Conservation (phyloP, 345 rosid genomes). For the Euphorbia tirucalli region DNA sequence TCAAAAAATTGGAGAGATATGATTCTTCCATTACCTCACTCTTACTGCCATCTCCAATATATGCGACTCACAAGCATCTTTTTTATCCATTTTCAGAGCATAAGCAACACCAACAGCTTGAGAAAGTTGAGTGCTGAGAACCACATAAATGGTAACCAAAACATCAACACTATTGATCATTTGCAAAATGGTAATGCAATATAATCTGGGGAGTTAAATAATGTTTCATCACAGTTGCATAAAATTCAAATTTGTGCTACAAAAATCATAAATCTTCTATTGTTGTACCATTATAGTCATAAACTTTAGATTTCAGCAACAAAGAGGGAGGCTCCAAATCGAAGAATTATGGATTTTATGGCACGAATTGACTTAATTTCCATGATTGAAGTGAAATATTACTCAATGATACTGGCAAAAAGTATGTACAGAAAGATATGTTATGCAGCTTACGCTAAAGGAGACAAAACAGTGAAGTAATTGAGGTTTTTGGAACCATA, state of each 20-base stretch:
- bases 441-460: constrained; percentile 58
- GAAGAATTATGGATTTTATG: not conserved
- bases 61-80: constrained; percentile 72
- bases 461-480: constrained; percentile 47
- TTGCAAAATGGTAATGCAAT: not conserved
- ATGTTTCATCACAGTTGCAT: too few relatives aligned
- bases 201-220: not conserved
- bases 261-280: too few relatives aligned
- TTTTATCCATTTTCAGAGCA: constrained; percentile 79
- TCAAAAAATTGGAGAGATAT: not conserved
- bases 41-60: constrained; percentile 74
- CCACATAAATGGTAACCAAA: too few relatives aligned
- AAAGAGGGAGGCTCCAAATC: too few relatives aligned
- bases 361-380: too few relatives aligned
- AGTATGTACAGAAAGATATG: constrained; percentile 10
- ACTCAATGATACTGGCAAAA: too few relatives aligned
- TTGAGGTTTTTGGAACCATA: constrained; percentile 53
- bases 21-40: constrained; percentile 52
- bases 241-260: not conserved
- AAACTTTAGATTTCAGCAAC: too few relatives aligned
- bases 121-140: constrained; percentile 80
- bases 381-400: too few relatives aligned
- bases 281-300: too few relatives aligned
- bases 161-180: too few relatives aligned
- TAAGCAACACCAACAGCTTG: constrained; percentile 89